Conservation (phyloP, 2,329 filamentous ascomycete genomes). For the Calonectria multiphialidica region DNA sequence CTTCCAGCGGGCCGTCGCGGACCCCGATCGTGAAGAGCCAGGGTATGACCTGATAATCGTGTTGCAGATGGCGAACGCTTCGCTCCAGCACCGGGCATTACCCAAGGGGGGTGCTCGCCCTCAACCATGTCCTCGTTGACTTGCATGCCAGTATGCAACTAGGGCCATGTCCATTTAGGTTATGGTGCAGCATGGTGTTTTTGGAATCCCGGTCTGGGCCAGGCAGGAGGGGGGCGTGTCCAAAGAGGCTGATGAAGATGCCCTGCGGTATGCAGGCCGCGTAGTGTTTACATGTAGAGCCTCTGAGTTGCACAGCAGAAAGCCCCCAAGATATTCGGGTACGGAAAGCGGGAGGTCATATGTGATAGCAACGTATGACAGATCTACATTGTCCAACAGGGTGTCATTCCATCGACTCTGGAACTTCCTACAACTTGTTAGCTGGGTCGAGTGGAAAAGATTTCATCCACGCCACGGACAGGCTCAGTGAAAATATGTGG, state of each 20-base stretch:
- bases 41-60: conserved; percentile 13
- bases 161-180: conserved; percentile 36
- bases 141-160: conserved; percentile 33
- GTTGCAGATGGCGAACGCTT: conserved; percentile 4
- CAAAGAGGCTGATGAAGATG: conserved; percentile 15
- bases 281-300: neutral
- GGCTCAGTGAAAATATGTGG: neutral
- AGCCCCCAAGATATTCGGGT: neutral
- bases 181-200: conserved; percentile 32
- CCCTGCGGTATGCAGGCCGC: neutral
- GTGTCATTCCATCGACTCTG: neutral
- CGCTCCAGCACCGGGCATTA: neutral
- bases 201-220: neutral
- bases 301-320: conserved; percentile 8
- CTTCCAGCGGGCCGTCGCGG: conserved; percentile 27
- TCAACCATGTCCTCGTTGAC: conserved; percentile 19
- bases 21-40: conserved; percentile 19
- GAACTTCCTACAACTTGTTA: neutral
- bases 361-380: neutral
- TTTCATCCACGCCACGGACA: neutral
- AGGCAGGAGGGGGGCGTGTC: neutral
- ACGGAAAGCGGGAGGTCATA: neutral
- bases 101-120: conserved; percentile 15
- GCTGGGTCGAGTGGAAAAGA: neutral
- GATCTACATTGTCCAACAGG: neutral